Conservation (phyloP, 805 yeast genomes). For the Wickerhamiella lipophila region DNA sequence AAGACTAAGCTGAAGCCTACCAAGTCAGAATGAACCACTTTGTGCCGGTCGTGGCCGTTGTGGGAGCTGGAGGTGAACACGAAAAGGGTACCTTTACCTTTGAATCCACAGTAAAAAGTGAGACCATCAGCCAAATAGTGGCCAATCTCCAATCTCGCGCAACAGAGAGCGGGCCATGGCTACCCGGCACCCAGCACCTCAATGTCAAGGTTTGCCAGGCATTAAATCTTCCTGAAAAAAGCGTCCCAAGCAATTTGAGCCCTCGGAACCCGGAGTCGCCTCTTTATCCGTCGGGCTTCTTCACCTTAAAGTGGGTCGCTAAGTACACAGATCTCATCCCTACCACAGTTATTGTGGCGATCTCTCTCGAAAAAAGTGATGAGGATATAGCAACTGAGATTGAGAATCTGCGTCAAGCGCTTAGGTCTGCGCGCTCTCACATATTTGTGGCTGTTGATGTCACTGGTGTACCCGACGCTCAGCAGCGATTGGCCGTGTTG, state of each 20-base stretch:
- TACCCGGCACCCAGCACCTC: slow-evolving; percentile 9
- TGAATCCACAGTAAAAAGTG: neutral
- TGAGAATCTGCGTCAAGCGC: slow-evolving; percentile 18
- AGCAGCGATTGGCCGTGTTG: slow-evolving; percentile 21
- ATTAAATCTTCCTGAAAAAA: slow-evolving; percentile 3
- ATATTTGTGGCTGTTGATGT: neutral
- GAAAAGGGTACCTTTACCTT: neutral
- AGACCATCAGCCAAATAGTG: neutral
- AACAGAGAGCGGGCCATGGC: slow-evolving; percentile 10
- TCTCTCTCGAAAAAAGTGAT: slow-evolving; percentile 28
- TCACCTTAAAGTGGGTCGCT: slow-evolving; percentile 40
- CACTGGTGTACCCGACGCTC: neutral
- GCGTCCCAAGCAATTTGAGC: slow-evolving; percentile 29
- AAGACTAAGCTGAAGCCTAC: neutral
- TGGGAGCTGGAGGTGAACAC: neutral
- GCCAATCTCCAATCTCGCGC: neutral
- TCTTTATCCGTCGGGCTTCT: slow-evolving; percentile 33
- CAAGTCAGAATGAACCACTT: slow-evolving; percentile 4
- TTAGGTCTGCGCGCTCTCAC: slow-evolving; percentile 10
- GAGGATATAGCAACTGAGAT: slow-evolving; percentile 22
- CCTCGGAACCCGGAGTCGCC: slow-evolving; percentile 35
- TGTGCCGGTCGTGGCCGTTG: slow-evolving; percentile 8
- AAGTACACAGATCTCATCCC: slow-evolving; percentile 42
- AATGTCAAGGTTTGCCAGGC: neutral
- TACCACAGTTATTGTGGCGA: slow-evolving; percentile 35